phyloP scores from a whole-genome alignment of 768 basidiomycete genomes.

The Tylopilus plumbeoviolaceoides region DNA sequence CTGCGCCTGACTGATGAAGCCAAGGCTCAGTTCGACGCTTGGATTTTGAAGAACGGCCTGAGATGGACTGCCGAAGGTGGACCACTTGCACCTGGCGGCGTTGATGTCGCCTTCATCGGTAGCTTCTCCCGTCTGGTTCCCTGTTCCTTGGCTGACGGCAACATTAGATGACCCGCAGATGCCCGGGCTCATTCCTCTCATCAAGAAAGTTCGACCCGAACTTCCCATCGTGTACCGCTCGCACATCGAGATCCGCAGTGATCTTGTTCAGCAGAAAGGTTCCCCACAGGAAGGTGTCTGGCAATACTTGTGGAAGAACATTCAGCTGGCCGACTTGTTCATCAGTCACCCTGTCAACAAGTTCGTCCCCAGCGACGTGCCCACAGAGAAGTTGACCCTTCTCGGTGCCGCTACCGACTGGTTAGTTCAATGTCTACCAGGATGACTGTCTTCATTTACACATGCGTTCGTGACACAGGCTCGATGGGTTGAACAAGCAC shows the following conservation, averaged over 20 bases:
- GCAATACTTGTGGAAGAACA: constrained; percentile 94
- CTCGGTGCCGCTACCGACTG: constrained; percentile 85
- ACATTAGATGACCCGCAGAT: constrained; percentile 82
- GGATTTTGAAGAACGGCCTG: constrained; percentile 87
- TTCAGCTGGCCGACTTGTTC: constrained; percentile 86
- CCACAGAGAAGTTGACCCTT: constrained; percentile 62
- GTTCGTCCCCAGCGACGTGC: constrained; percentile 88
- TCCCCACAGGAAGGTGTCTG: constrained; percentile 91
- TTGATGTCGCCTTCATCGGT: constrained; percentile 90
- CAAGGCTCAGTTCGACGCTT: constrained; percentile 77
- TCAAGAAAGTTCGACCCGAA: constrained; percentile 78
- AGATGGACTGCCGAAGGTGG: constrained; percentile 87
- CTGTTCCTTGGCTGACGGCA: constrained; percentile 7
- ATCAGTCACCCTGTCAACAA: constrained; percentile 93
- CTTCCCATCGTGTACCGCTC: constrained; percentile 91
- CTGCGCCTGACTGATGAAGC: constrained; percentile 75
- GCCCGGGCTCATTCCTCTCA: constrained; percentile 90
- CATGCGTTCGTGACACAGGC: constrained; percentile 37
- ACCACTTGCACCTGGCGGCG: constrained; percentile 75
- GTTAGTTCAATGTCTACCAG: constrained; percentile 35
- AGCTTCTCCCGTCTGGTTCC: constrained; percentile 8
- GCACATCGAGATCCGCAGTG: constrained; percentile 90
- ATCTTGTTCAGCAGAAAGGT: constrained; percentile 75
- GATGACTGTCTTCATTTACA: constrained; percentile 1
- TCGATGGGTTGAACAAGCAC: constrained; percentile 94